Conservation (phyloP, 2,329 filamentous ascomycete species). For the Sarocladium kiliense region DNA sequence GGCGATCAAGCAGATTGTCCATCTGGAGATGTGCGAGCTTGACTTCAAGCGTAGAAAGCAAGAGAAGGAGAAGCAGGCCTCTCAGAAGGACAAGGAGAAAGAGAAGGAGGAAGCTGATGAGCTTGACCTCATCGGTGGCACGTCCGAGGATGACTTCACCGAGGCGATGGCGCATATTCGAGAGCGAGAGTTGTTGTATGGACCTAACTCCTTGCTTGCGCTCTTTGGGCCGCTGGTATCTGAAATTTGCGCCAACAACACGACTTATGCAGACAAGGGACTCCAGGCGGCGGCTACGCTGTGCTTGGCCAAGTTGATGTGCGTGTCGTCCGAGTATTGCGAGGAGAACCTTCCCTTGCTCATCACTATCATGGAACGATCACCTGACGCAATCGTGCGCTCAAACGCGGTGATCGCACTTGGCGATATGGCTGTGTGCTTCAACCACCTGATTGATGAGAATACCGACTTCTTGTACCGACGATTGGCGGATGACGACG, state of each 20-base stretch:
- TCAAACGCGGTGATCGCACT: slow-evolving; percentile 96
- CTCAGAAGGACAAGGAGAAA: slow-evolving; percentile 43
- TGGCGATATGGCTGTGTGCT: slow-evolving; percentile 98
- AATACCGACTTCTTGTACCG: slow-evolving; percentile 98
- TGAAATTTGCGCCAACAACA: slow-evolving; percentile 94
- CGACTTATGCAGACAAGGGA: slow-evolving; percentile 80
- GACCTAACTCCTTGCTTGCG: slow-evolving; percentile 75
- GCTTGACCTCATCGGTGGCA: slow-evolving; percentile 92
- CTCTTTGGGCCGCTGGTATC: slow-evolving; percentile 88
- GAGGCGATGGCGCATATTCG: slow-evolving; percentile 81
- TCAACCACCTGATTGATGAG: slow-evolving; percentile 98
- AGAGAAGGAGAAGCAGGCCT: slow-evolving; percentile 68
- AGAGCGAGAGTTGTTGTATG: slow-evolving; percentile 78
- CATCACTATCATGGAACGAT: slow-evolving; percentile 96
- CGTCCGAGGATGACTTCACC: slow-evolving; percentile 88
- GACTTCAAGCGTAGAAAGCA: slow-evolving; percentile 97
- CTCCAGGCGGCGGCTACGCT: slow-evolving; percentile 90
- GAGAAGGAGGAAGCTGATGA: slow-evolving; percentile 72
- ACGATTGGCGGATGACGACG: slow-evolving; percentile 80
- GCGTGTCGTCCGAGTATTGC: slow-evolving; percentile 93
- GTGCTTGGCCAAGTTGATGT: slow-evolving; percentile 98
- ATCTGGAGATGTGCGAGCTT: slow-evolving; percentile 92
- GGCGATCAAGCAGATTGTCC: slow-evolving; percentile 97
- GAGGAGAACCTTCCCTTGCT: slow-evolving; percentile 87
- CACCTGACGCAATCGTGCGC: slow-evolving; percentile 83